These are phyloP conservation scores for Poa pratensis DNA, from an alignment of 176 grass and related monocot species.

Conservation along the genomic window DNA sequence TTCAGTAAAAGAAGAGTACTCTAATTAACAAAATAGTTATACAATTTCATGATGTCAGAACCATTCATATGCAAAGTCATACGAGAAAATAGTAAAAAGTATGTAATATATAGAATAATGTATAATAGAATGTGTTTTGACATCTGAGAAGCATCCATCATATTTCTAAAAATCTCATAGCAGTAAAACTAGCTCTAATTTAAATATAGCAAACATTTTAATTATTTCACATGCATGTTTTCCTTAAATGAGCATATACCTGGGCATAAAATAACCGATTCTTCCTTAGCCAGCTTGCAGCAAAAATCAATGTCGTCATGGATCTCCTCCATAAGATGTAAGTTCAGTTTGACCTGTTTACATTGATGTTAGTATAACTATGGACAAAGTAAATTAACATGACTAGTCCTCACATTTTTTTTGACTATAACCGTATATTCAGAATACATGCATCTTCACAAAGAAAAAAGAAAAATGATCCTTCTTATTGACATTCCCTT, in stretches of 20 bases:
- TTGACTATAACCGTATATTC: neutral
- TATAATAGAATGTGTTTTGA: neutral
- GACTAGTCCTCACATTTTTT: neutral
- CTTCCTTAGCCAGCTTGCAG: conserved; percentile 81
- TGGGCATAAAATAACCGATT: conserved; percentile 77
- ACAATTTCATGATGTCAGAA: neutral
- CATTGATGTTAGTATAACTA: neutral
- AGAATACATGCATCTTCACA: neutral
- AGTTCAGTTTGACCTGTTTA: conserved; percentile 73
- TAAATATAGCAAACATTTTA: neutral
- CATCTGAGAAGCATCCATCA: neutral
- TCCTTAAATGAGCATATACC: conserved; percentile 32
- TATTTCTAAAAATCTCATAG: neutral
- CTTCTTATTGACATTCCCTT: neutral
- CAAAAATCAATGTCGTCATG: conserved; percentile 87
- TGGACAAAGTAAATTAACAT: neutral
- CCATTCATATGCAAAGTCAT: neutral
- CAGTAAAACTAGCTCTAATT: neutral
- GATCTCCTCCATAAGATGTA: conserved; percentile 63
- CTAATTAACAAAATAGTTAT: neutral
- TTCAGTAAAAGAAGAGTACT: conserved; percentile 1
- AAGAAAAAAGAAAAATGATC: neutral
- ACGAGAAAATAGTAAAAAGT: neutral
- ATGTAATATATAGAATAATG: too few relatives aligned
- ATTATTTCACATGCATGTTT: neutral